Conservation (phyloP, 2,329 filamentous ascomycete species). For the Pseudogymnoascus sp. region DNA sequence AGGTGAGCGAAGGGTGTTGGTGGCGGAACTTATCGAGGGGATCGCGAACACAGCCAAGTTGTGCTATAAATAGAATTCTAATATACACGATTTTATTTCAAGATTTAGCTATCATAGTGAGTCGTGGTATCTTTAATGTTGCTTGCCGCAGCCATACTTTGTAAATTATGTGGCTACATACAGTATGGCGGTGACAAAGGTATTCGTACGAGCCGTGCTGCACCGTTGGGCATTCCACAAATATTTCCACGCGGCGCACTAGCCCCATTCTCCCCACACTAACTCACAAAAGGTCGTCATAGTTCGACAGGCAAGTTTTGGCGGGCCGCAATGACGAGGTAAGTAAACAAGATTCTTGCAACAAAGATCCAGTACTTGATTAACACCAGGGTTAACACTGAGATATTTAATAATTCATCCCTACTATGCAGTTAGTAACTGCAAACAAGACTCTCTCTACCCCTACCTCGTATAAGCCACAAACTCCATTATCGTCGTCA, state of each 20-base stretch:
- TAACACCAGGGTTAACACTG: not conserved
- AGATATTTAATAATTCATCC: not conserved
- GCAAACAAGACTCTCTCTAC: not conserved
- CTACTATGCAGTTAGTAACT: not conserved
- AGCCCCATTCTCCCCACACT: too few species aligned
- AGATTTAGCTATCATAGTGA: too few species aligned
- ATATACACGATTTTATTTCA: too few species aligned
- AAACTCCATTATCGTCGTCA: not conserved
- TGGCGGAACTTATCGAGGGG: slow-evolving; percentile 11
- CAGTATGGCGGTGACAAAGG: too few species aligned
- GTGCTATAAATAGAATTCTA: not conserved
- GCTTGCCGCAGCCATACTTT: too few species aligned
- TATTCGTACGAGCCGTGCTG: too few species aligned
- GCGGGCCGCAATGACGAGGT: not conserved
- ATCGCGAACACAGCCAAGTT: not conserved
- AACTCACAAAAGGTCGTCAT: not conserved
- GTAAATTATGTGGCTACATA: too few species aligned
- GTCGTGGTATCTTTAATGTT: too few species aligned
- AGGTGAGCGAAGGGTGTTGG: slow-evolving; percentile 20
- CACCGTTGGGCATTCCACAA: too few species aligned
- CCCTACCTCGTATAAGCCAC: not conserved
- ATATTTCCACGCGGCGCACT: too few species aligned
- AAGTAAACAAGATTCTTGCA: slow-evolving; percentile 1
- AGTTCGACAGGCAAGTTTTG: not conserved
- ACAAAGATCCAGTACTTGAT: not conserved